These are phyloP conservation scores for Quercus engelmannii DNA, from an alignment of 306 rosid genomes.

Conservation along the genomic window DNA sequence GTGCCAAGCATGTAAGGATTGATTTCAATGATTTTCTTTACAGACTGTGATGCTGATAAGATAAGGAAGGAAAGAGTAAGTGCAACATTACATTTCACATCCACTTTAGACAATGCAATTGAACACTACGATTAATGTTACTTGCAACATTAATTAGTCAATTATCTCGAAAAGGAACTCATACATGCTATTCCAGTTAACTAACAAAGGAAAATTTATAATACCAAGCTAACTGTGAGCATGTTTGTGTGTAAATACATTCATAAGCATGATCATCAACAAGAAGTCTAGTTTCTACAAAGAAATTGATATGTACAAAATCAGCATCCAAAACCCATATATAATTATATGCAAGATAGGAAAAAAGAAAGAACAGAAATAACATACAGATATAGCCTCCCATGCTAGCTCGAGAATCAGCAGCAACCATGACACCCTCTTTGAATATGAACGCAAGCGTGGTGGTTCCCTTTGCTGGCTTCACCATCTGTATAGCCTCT, in stretches of 20 bases:
- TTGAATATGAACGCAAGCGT: conserved; percentile 95
- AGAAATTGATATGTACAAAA: neutral
- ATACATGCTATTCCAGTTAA: neutral
- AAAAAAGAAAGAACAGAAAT: neutral
- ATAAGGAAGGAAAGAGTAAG: neutral
- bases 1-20: conserved; percentile 66
- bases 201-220: neutral
- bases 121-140: neutral
- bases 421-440: conserved; percentile 98
- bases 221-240: neutral
- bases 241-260: conserved; percentile 1
- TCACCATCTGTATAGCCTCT: conserved; percentile 95
- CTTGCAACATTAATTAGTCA: neutral
- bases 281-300: neutral
- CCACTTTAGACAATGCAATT: neutral
- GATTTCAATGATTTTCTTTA: conserved; percentile 69
- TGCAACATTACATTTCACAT: neutral
- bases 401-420: conserved; percentile 99
- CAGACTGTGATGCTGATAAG: conserved; percentile 86
- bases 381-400: conserved; percentile 95
- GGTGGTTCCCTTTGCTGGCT: conserved; percentile 96
- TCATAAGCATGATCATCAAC: neutral
- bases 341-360: neutral
- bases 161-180: neutral
- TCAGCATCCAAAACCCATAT: neutral